These are phyloP conservation scores for Fusarium sp. DNA, from an alignment of 2,329 filamentous ascomycete genomes.

Conservation along the genomic window DNA sequence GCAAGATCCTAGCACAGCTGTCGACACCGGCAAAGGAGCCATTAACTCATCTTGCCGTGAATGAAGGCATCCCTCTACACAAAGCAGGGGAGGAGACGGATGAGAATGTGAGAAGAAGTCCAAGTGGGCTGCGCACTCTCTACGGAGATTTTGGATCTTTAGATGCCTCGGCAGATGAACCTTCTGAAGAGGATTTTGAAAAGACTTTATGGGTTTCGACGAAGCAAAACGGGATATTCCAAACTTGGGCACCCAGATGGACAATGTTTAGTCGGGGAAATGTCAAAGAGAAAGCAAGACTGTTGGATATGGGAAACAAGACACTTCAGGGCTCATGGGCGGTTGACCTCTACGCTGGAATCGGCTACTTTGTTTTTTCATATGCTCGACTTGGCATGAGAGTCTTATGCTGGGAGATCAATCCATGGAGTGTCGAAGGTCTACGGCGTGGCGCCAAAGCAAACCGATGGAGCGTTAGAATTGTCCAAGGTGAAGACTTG, in stretches of 20 bases:
- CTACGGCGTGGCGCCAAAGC: constrained; percentile 77
- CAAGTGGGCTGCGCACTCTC: constrained; percentile 74
- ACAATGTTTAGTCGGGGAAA: constrained; percentile 97
- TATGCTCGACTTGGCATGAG: constrained; percentile 78
- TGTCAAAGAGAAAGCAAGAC: constrained; percentile 84
- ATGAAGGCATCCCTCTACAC: constrained; percentile 68
- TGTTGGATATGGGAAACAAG: constrained; percentile 64
- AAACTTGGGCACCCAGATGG: constrained; percentile 88
- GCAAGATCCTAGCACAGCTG: constrained; percentile 58
- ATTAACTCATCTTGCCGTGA: constrained; percentile 69
- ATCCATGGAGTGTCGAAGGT: constrained; percentile 87
- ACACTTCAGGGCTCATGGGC: constrained; percentile 56
- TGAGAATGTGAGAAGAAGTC: constrained; percentile 79
- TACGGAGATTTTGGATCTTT: constrained; percentile 78
- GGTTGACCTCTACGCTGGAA: constrained; percentile 90
- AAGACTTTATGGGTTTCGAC: constrained; percentile 81
- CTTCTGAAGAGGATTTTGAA: constrained; percentile 65
- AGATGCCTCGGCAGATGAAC: constrained; percentile 35
- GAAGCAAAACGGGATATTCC: constrained; percentile 80
- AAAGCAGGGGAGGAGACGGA: constrained; percentile 39
- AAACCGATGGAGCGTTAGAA: constrained; percentile 72
- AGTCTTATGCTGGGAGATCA: constrained; percentile 90
- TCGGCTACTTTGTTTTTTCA: constrained; percentile 92
- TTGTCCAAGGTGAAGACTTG: constrained; percentile 59
- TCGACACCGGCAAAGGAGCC: constrained; percentile 52